A percentile compares a stretch with the other conserved stretches of the same genome.
phyloP scores from a whole-genome alignment of 202 grass and related monocot species.

The Panicum hallii region DNA sequence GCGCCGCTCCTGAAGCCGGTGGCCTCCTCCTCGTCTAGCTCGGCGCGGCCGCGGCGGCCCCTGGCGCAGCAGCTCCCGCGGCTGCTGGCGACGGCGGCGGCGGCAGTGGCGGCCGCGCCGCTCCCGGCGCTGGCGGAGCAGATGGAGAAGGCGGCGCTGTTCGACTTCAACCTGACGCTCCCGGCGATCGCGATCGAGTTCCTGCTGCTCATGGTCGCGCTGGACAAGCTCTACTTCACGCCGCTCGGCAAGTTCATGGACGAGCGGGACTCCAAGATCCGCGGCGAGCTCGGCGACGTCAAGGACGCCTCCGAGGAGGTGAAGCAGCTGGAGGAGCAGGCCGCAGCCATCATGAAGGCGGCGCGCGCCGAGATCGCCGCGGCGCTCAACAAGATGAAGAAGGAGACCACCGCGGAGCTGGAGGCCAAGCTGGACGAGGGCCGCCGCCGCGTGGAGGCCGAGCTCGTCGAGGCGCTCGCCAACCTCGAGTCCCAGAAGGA shows the following conservation, averaged over 20 bases:
- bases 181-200: slow-evolving; percentile 82
- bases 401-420: slow-evolving; percentile 82
- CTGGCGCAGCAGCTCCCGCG: slow-evolving; percentile 48
- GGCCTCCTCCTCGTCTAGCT: slow-evolving; percentile 42
- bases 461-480: slow-evolving; percentile 75
- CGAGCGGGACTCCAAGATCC: slow-evolving; percentile 91
- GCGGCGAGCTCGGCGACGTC: slow-evolving; percentile 77
- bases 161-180: slow-evolving; percentile 98
- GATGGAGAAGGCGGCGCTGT: slow-evolving; percentile 95
- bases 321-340: slow-evolving; percentile 89
- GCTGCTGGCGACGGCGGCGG: slow-evolving; percentile 59
- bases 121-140: slow-evolving; percentile 79
- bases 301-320: slow-evolving; percentile 95
- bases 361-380: slow-evolving; percentile 96
- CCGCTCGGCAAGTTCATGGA: slow-evolving; percentile 98
- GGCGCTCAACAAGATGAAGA: slow-evolving; percentile 99
- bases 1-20: slow-evolving; percentile 46
- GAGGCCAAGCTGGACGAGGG: slow-evolving; percentile 87
- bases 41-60: slow-evolving; percentile 16
- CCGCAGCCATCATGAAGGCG: slow-evolving; percentile 74
- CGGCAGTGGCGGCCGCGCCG: slow-evolving; percentile 50
- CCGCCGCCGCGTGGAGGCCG: slow-evolving; percentile 70
- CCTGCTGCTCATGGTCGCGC: slow-evolving; percentile 95
- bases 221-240: slow-evolving; percentile 96
- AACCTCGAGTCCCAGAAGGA: slow-evolving; percentile 91